Evolutionary conservation across 768 basidiomycete genomes (phyloP), one percentile per base, ranked within the genome.

Genomic region (Cystobasidiopsis lactophilus): DNA sequence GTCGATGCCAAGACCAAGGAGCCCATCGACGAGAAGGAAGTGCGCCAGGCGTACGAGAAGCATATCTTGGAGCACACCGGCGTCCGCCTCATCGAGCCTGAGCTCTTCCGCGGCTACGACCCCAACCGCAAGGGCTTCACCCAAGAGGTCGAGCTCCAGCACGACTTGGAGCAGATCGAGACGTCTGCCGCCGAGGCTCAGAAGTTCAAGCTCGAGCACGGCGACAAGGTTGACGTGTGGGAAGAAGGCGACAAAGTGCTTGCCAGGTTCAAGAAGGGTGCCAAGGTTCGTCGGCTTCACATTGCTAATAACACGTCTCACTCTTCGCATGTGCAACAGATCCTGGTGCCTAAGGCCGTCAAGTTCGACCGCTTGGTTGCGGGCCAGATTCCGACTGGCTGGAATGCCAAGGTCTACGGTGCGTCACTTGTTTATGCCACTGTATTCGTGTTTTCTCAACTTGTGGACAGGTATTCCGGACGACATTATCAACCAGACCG

Each of bases 221-320:
- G 83, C 54, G 85, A 91, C 62, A 47, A 47, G 26, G 88, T 85
- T 64, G 91, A 98, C 64, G 76, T 85, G 61, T 96, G 88, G 0
- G 80, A 77, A 41, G 80, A 82, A 64, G 80, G 80, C 14, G 85
- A 82, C n/a, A 84, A 91, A 64, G 93, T 82, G 85, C 86, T 84
- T 63, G 88, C 88, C 65, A 93, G 95, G 70, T 79, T 96, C 74
- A 96, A 96, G 79, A 91, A 85, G 69, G 93, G 93, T 48, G 88
- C 93, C 11, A 62, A 62, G 59, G 45, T 47, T 13, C 3, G 23
- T 29, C 7, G n/a, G 16, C 45, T 9, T 13, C 26, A 11, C 24
- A 10, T 31, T 27, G 45, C 23, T 24, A 16, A 7, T 4, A 27
- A 10, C 5, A 11, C 4, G 29, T 4, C 29, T 47, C 9, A n/a